Base-by-base conservation (phyloP, 2,329 filamentous ascomycete species). In the Thelonectria rubi region DNA sequence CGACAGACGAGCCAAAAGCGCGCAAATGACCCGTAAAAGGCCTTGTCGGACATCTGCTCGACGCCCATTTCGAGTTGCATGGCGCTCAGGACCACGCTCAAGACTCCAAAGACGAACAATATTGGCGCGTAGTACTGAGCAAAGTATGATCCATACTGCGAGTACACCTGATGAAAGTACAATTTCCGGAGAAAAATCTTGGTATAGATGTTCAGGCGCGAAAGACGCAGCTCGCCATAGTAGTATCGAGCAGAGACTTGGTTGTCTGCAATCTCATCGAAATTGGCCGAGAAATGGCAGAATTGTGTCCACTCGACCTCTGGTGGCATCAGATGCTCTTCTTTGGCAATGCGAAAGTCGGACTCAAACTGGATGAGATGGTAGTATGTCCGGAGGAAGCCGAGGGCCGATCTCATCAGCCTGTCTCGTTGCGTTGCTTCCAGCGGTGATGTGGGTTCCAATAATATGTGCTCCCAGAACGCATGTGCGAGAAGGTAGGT, bases 221-320 rank as follows among this genome's bases (percentile, higher is more conserved):
- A 72, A 12, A 80, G 72, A 5, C 76, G 75, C 15, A 81, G 69
- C 64, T 80, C 77, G 43, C 78, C 78, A 58, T 75, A 78, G 26
- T 67, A 43, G 62, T 75, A 80, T 1, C 79, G 74, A 3, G 55
- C 57, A 26, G 67, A 70, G 10, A 77, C 73, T 3, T 69, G 39
- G 1, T 60, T 7, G 46, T 78, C 75, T 5, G 50, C n/a, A 3
- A 76, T 59, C 10, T 58, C 9, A 1, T 45, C 46, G 46, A 78
- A 74, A 5, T 62, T 63, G 14, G 61, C 54, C 3, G 75, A 70
- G 59, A 79, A 78, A 5, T 60, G 18, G 65, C 69, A 74, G 66
- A 70, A 76, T 43, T 60, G 55, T 55, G 70, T 64, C 67, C 74
- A 75, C 8, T 66, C 71, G 15, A 73, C 67, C 2, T 52, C 48